phyloP scores from a whole-genome alignment of 176 grass and related monocot genomes.

The Miscanthus lutarioriparius region DNA sequence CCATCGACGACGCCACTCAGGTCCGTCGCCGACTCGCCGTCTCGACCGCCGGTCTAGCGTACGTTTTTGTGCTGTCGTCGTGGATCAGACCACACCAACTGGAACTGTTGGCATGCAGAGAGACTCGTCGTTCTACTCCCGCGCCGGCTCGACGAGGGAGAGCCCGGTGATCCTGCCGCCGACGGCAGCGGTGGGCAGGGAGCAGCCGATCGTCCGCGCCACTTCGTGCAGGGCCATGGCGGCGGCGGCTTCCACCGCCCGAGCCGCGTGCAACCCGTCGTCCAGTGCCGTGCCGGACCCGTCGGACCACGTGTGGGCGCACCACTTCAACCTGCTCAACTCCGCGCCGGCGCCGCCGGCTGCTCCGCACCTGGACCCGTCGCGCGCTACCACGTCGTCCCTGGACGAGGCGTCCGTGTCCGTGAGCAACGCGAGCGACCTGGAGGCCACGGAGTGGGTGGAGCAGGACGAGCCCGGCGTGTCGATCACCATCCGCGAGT shows the following conservation, averaged over 20 bases:
- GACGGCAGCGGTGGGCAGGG: constrained; percentile 38
- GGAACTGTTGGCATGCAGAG: constrained; percentile 42
- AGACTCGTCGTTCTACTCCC: constrained; percentile 81
- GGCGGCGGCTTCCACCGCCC: constrained; percentile 26
- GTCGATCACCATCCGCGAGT: constrained; percentile 90
- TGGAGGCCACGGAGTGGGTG: constrained; percentile 83
- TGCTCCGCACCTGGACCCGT: constrained; percentile 35
- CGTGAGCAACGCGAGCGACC: constrained; percentile 88
- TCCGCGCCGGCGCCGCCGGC: constrained; percentile 8
- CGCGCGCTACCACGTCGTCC: constrained; percentile 86
- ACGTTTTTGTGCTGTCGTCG: neutral
- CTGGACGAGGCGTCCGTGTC: constrained; percentile 86
- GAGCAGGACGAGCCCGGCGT: constrained; percentile 93
- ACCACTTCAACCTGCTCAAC: constrained; percentile 65
- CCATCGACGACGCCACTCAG: constrained; percentile 65
- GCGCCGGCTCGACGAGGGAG: constrained; percentile 61
- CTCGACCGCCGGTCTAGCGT: neutral
- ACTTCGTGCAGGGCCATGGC: constrained; percentile 37
- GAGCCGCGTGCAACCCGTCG: constrained; percentile 52
- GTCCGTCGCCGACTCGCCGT: neutral
- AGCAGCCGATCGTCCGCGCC: constrained; percentile 44
- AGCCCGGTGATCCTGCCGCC: constrained; percentile 50
- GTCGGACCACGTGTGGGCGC: constrained; percentile 78
- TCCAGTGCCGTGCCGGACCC: constrained; percentile 75
- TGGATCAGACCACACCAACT: neutral